These are phyloP conservation scores for Boletus holoroseus DNA, from an alignment of 1,284 basidiomycete genomes.

Conservation along the genomic window DNA sequence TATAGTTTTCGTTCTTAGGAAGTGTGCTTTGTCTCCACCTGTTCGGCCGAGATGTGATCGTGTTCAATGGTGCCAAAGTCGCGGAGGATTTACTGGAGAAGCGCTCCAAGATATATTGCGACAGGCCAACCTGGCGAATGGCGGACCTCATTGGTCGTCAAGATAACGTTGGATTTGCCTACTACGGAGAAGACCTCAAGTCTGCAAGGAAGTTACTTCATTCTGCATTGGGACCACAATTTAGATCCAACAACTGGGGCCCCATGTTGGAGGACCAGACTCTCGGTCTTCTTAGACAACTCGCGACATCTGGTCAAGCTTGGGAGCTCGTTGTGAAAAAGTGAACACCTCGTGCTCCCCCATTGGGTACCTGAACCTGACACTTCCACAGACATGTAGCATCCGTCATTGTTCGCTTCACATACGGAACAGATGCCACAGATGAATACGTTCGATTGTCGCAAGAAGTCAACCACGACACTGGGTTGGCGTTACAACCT, in stretches of 20 bases:
- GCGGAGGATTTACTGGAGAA: conserved; percentile 36
- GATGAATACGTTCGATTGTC: conserved; percentile 11
- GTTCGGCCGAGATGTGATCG: conserved; percentile 33
- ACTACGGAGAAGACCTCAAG: conserved; percentile 13
- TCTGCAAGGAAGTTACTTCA: conserved; percentile 12
- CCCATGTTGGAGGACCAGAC: conserved; percentile 14
- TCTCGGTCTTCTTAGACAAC: conserved; percentile 6
- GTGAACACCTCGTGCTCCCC: not conserved
- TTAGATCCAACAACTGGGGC: not conserved
- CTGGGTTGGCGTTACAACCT: conserved; percentile 13
- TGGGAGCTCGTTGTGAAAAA: conserved; percentile 7
- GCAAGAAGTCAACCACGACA: conserved; percentile 9
- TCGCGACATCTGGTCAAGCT: not conserved
- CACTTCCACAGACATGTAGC: conserved; percentile 11
- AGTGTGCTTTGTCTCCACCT: conserved; percentile 30
- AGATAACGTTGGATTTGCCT: conserved; percentile 12
- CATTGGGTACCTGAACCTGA: not conserved
- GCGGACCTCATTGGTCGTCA: conserved; percentile 33
- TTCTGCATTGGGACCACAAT: conserved; percentile 5
- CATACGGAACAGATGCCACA: conserved; percentile 10
- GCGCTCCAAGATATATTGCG: conserved; percentile 35
- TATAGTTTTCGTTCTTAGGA: conserved; percentile 1
- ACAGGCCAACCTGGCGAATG: conserved; percentile 30
- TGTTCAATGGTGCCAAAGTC: conserved; percentile 33
- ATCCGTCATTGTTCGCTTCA: conserved; percentile 13